phyloP scores from a whole-genome alignment of 2,329 filamentous ascomycete genomes.

The Zalaria obscura region DNA sequence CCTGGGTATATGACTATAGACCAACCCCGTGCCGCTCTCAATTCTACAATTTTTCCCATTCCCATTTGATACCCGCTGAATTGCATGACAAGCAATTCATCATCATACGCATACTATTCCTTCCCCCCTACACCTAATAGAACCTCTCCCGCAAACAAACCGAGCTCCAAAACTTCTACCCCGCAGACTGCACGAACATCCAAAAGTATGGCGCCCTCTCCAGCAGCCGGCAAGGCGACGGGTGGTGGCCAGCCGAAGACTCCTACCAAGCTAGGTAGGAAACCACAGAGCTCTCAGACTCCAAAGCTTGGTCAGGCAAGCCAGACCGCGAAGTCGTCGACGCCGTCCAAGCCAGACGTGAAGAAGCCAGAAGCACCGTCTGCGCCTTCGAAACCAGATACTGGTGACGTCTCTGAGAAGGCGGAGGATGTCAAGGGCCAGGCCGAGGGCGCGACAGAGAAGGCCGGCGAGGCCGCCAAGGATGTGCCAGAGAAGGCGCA shows the following conservation, averaged over 20 bases:
- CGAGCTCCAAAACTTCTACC: constrained; percentile 19
- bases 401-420: constrained; percentile 17
- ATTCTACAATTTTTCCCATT: background rate
- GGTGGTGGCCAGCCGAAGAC: constrained; percentile 32
- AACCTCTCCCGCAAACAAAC: constrained; percentile 17
- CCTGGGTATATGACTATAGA: background rate
- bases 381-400: constrained; percentile 17
- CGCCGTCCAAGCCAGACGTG: constrained; percentile 12
- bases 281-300: constrained; percentile 22
- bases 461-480: constrained; percentile 14
- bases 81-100: constrained; percentile 35
- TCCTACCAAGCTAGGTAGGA: constrained; percentile 35
- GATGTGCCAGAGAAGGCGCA: constrained; percentile 24
- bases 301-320: constrained; percentile 25
- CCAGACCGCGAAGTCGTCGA: constrained; percentile 13
- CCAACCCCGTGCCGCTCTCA: background rate
- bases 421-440: constrained; percentile 16
- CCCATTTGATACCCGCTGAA: background rate
- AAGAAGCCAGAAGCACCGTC: constrained; percentile 19
- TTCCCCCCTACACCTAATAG: constrained; percentile 35
- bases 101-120: constrained; percentile 37
- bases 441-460: constrained; percentile 11
- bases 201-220: constrained; percentile 33
- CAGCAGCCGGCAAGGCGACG: constrained; percentile 33
- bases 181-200: constrained; percentile 12